Evolutionary conservation across 306 rosid genomes (phyloP), one percentile per base, ranked within the genome.

Genomic region (Ochetophila trinervis): DNA sequence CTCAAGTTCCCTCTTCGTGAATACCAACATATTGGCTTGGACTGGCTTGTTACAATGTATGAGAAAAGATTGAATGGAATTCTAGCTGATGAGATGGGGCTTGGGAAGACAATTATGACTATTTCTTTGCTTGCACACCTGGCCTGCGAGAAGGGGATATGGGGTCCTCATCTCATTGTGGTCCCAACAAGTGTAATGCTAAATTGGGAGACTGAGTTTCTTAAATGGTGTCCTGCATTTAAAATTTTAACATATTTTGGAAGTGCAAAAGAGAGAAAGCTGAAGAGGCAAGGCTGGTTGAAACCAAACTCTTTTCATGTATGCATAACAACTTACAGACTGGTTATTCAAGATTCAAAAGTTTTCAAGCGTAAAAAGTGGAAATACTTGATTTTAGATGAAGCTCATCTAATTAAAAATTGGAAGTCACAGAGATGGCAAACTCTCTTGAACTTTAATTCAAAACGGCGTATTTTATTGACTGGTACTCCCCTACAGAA

Each of bases 341-440:
- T 93, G 80, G 91, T 93, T 54, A 93, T 93, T 78, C 99, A 93
- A 79, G 99, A 93, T 83, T 84, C 97, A 62, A 90, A 93, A 78
- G 91, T 93, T 73, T 93, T 93, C 85, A 93, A 93, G 86, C 97
- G 99, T 62, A 93, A 93, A 86, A 93, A 93, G 79, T 93, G 99
- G 99, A 93, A 93, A 64, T 93, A 93, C 81, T 77, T 93, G 85
- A 93, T 93, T 72, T 81, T 93, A 75, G 99, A 93, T 80, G 99
- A 93, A 77, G 99, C 99, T 69, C 99, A 93, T 79, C 82, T 90
- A 79, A 93, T 93, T 67, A 93, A 93, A 79, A 93, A 93, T 77
- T 93, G 99, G 99, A 93, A 93, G 82, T 93, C 99, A 30, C 99
- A 93, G 69, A 83, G 99, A 78, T 93, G 99, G 99, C 99, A 93